Evolutionary conservation across 495 filamentous ascomycete species (phyloP).

Genomic region (Aspergillus homomorphus): DNA sequence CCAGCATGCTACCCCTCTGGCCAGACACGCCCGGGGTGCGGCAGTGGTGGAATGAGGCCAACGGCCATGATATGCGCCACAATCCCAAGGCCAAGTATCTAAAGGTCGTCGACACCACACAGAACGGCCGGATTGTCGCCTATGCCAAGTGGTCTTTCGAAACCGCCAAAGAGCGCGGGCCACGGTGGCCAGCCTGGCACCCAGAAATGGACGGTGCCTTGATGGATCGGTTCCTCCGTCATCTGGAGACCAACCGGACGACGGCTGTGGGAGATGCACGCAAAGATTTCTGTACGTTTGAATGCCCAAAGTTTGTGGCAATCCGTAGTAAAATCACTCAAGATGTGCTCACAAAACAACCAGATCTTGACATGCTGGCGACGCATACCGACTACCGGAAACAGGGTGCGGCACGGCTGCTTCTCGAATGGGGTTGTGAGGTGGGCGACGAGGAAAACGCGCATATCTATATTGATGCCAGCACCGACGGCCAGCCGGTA

Average conservation of each 20-base stretch:
- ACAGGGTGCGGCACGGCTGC: slow-evolving; percentile 48
- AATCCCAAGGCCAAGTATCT: slow-evolving; percentile 27
- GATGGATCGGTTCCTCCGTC: neutral
- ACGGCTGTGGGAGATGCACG: slow-evolving; percentile 3
- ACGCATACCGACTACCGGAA: slow-evolving; percentile 47
- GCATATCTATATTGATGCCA: slow-evolving; percentile 32
- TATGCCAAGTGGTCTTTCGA: slow-evolving; percentile 31
- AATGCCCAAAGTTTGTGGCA: neutral
- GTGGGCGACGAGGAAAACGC: slow-evolving; percentile 35
- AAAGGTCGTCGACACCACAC: slow-evolving; percentile 26
- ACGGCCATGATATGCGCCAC: slow-evolving; percentile 18
- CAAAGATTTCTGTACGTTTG: slow-evolving; percentile 14
- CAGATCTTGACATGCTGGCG: slow-evolving; percentile 48
- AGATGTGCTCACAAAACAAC: neutral
- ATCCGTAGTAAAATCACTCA: too few species aligned
- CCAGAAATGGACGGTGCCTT: slow-evolving; percentile 9
- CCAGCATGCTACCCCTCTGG: slow-evolving; percentile 15
- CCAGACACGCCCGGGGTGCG: slow-evolving; percentile 27
- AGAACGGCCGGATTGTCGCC: slow-evolving; percentile 20
- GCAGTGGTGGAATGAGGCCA: slow-evolving; percentile 24
- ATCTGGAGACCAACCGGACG: slow-evolving; percentile 2
- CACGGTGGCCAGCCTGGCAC: slow-evolving; percentile 28
- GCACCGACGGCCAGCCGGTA: slow-evolving; percentile 25
- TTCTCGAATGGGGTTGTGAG: slow-evolving; percentile 50
- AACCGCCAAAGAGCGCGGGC: slow-evolving; percentile 24